Percentiles rank a stretch among this genome's conserved stretches.
Evolutionary conservation across 768 basidiomycete species (phyloP).

Genomic region (Agaricus sinodeliciosus): DNA sequence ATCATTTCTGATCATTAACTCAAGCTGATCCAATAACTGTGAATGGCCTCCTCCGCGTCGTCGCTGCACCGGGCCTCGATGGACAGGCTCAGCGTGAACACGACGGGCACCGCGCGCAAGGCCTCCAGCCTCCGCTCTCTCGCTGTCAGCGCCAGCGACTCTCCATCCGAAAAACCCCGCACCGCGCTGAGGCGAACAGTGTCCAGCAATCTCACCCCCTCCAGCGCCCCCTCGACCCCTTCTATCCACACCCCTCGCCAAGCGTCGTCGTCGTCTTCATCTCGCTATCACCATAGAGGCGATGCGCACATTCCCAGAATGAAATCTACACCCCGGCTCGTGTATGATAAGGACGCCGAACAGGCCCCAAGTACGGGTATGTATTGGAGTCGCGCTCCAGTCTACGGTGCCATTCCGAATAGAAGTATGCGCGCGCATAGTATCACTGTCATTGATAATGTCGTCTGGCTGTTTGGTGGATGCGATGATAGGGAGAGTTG

Average conservation of each 20-base stretch:
- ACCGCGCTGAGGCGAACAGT: neutral
- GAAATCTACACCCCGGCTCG: constrained; percentile 45
- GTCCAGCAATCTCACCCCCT: too few species aligned
- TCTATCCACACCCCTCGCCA: neutral
- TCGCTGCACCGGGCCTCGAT: too few species aligned
- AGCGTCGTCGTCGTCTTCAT: constrained; percentile 12
- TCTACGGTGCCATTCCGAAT: constrained; percentile 62
- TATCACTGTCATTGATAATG: constrained; percentile 74
- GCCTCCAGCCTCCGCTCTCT: constrained; percentile 8
- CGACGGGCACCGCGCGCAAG: neutral
- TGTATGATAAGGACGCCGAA: constrained; percentile 52
- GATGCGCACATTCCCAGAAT: constrained; percentile 12
- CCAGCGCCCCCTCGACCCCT: neutral
- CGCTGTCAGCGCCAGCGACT: neutral
- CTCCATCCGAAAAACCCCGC: too few species aligned
- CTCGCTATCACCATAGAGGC: constrained; percentile 16
- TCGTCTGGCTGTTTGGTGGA: constrained; percentile 86
- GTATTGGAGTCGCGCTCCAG: constrained; percentile 84
- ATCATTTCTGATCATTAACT: too few species aligned
- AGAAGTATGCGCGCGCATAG: constrained; percentile 76
- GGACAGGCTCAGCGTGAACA: too few species aligned
- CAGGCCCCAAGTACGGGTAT: constrained; percentile 66
- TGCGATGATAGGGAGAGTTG: constrained; percentile 75
- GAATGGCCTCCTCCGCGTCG: too few species aligned
- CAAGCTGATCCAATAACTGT: too few species aligned